Base-by-base conservation (phyloP, 768 basidiomycete species). In the Mycena vitilis region DNA sequence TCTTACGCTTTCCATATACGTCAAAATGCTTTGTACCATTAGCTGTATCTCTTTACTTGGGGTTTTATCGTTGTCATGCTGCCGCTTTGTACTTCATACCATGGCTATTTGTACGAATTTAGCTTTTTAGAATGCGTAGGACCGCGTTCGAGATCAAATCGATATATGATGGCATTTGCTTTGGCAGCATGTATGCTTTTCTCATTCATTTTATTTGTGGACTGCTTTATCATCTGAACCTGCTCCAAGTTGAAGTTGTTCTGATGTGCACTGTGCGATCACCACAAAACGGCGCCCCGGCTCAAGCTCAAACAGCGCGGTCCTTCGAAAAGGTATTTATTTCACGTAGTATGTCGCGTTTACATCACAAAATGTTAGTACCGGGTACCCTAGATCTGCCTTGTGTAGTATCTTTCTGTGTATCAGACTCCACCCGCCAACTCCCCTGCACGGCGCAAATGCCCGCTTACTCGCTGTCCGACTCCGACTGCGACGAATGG, bases 401-500 rank as follows among this genome's bases (percentile, higher is more conserved):
- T 66, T 53, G 38, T 54, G 38, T 52, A 58, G 36, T 18, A 65
- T 52, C 38, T 56, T 25, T 54, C 37, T 57, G 54, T 9, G 9
- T 23, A 25, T 30, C 25, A 25, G 9, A n/a, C 20, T 47, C 47
- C 40, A 8, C 9, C 34, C 23, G 48, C 55, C 53, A 49, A 51
- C 2, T 51, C 55, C n/a, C 18, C 61, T 69, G 49, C 57, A 69
- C 64, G 63, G 47, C 64, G 37, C 40, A 40, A 40, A 10, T 40
- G 2, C 40, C 15, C 40, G 40, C 58, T 51, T 59, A 78, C 38
- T 87, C 86, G 47, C 86, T 87, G 40, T 88, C 88, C 0, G 87
- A 87, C 12, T 37, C 56, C 10, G 56, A 87, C 12, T 37, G 49
- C 10, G 56, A 60, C 63, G 64, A 61, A 60, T 66, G 54, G 63